phyloP scores from a whole-genome alignment of 2,329 filamentous ascomycete species.

The Cytospora paraplurivora region DNA sequence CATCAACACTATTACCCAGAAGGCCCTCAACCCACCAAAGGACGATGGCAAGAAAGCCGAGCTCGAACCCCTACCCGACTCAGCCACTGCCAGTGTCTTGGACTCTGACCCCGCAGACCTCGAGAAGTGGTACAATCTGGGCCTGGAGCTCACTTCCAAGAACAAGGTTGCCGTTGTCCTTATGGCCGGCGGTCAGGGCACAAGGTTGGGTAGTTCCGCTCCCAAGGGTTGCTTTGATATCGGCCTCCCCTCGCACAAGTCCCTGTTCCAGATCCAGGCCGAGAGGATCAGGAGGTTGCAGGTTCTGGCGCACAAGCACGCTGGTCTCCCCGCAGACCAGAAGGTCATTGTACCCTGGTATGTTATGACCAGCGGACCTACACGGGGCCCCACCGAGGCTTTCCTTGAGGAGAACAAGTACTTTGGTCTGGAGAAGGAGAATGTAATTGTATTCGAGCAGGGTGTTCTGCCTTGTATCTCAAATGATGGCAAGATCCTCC shows the following conservation, averaged over 20 bases:
- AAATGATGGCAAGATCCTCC: slow-evolving; percentile 94
- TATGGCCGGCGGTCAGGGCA: slow-evolving; percentile 97
- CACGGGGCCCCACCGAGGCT: slow-evolving; percentile 84
- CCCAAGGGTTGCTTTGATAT: slow-evolving; percentile 99
- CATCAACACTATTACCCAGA: slow-evolving; percentile 85
- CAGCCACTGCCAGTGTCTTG: slow-evolving; percentile 85
- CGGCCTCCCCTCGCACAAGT: slow-evolving; percentile 88
- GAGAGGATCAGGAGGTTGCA: slow-evolving; percentile 90
- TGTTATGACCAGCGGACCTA: slow-evolving; percentile 98
- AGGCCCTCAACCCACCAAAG: slow-evolving; percentile 75
- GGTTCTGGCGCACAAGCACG: slow-evolving; percentile 72
- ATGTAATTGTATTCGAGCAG: slow-evolving; percentile 94
- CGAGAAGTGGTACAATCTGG: slow-evolving; percentile 79
- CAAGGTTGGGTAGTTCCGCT: slow-evolving; percentile 87
- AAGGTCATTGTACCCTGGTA: slow-evolving; percentile 87
- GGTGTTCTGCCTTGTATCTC: slow-evolving; percentile 95
- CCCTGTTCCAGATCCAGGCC: slow-evolving; percentile 95
- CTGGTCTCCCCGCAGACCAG: slow-evolving; percentile 50
- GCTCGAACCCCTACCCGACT: slow-evolving; percentile 86
- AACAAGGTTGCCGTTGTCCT: slow-evolving; percentile 84
- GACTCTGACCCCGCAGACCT: slow-evolving; percentile 81
- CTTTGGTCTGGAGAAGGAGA: slow-evolving; percentile 84
- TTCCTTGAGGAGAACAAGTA: slow-evolving; percentile 90
- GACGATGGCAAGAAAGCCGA: slow-evolving; percentile 53
- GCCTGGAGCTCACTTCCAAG: slow-evolving; percentile 77